Base-by-base conservation (phyloP, 768 basidiomycete genomes). In the Pulveroboletus frians region DNA sequence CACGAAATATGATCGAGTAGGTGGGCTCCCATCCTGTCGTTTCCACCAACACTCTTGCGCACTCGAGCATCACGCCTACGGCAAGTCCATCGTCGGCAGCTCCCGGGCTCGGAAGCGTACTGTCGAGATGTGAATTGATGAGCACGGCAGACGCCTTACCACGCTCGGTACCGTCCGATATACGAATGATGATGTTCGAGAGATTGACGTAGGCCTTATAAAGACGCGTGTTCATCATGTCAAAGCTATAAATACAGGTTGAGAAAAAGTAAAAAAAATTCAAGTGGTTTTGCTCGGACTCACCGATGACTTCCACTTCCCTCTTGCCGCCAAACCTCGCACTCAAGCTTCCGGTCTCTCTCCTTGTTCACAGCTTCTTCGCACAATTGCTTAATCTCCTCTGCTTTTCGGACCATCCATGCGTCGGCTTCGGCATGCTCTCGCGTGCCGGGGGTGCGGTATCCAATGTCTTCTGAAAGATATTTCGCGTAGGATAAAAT, bases 61-160 rank as follows among this genome's bases (percentile, higher is more conserved):
- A 80, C 50, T 97, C 95, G 30, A 97, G 72, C 92, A 96, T 94
- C 36, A 95, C 81, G 1, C 90, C 95, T 9, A 93, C 86, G 5
- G 90, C 71, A 7, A 96, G 71, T 1, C 84, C 92, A 60, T 98
- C 94, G 60, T 96, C 93, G 4, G 88, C 81, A 20, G 90, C 91
- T 18, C 88, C 90, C 2, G 92, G 92, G 50, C 85, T 86, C 0
- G 94, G 93, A 18, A 96, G 69, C 0, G 92, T 93, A 52, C 84
- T 88, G 63, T 96, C 94, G 34, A 96, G 71, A 69, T 98, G 95
- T 0, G 91, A 70, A 53, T 95, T 96, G 44, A 97, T 77, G 39
- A 98, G 77, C 2, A 95, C 76, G 0, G 92, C 88, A 49, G 95
- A 83, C 46, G 81, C 80, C 68, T 90, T 92, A 14, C 83, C 81